A percentile compares a stretch with the other conserved stretches of the same genome.
Conservation (phyloP, 208 protist genomes). For the Wallacemonas sp. region DNA sequence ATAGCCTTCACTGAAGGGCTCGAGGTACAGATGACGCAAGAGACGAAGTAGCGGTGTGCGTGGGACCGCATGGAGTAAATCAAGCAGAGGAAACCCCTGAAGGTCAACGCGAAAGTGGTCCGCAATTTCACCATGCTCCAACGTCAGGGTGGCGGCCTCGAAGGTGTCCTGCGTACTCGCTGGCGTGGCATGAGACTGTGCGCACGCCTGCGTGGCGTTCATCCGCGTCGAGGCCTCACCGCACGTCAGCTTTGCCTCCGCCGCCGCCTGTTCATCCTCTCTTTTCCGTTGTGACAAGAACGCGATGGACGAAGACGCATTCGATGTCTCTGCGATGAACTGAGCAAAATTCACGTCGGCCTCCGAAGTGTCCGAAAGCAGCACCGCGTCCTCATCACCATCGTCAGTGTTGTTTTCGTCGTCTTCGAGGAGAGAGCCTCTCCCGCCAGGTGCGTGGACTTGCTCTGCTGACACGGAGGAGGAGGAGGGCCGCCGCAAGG, state of each 20-base stretch:
- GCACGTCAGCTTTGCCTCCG: too few species aligned
- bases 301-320: background rate
- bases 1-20: slow-evolving; percentile 46
- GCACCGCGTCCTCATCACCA: background rate
- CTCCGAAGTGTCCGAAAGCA: background rate
- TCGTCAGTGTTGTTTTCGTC: background rate
- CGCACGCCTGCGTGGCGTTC: too few species aligned
- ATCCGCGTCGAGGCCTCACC: too few species aligned
- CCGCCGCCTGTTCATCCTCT: too few species aligned
- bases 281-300: slow-evolving; percentile 1
- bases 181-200: background rate
- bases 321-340: background rate
- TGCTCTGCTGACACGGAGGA: background rate
- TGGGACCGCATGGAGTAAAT: slow-evolving; percentile 52
- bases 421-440: background rate
- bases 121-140: background rate
- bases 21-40: slow-evolving; percentile 59
- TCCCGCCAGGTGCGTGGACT: background rate
- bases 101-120: slow-evolving; percentile 28
- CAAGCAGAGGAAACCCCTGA: slow-evolving; percentile 52
- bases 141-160: background rate
- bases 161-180: background rate
- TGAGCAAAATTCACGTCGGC: background rate
- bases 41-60: slow-evolving; percentile 50
- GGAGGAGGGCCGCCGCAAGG: too few species aligned